Evolutionary conservation across 2,329 filamentous ascomycete species (phyloP).

Genomic region (Hymenoscyphus fructigenus): DNA sequence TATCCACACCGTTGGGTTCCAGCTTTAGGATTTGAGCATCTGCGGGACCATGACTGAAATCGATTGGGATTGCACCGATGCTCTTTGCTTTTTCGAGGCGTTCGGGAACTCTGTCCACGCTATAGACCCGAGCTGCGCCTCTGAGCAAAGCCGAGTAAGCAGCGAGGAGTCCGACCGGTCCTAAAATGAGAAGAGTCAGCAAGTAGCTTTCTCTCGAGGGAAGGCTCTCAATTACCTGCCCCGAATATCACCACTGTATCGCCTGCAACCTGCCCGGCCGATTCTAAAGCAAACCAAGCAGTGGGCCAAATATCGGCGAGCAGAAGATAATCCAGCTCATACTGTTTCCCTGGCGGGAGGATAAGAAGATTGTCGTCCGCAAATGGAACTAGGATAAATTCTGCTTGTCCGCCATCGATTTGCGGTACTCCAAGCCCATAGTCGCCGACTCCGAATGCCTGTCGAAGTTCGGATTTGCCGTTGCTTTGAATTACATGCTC

Average conservation of each 20-base stretch:
- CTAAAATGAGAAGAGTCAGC: slow-evolving; percentile 4
- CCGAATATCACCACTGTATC: slow-evolving; percentile 39
- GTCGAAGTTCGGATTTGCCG: slow-evolving; percentile 48
- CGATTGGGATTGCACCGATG: slow-evolving; percentile 39
- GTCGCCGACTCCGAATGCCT: slow-evolving; percentile 39
- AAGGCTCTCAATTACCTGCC: slow-evolving; percentile 26
- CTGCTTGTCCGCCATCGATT: slow-evolving; percentile 71
- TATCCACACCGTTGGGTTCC: slow-evolving; percentile 28
- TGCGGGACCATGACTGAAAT: slow-evolving; percentile 33
- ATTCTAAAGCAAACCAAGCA: slow-evolving; percentile 28
- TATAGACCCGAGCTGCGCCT: slow-evolving; percentile 37
- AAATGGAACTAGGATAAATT: slow-evolving; percentile 77
- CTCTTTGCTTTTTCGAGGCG: slow-evolving; percentile 32
- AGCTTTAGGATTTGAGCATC: slow-evolving; percentile 35
- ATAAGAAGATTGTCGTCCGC: slow-evolving; percentile 79
- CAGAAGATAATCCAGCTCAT: slow-evolving; percentile 33
- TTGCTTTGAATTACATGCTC: slow-evolving; percentile 46
- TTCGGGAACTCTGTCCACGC: slow-evolving; percentile 34
- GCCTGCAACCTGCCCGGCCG: slow-evolving; percentile 29
- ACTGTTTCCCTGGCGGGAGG: slow-evolving; percentile 52
- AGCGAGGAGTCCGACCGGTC: slow-evolving; percentile 37
- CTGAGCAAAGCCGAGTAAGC: slow-evolving; percentile 38
- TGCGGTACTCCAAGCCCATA: background rate
- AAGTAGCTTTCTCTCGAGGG: background rate
- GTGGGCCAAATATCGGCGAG: slow-evolving; percentile 36